Conservation (phyloP, 1,284 basidiomycete genomes). For the Coniophora puteana region DNA sequence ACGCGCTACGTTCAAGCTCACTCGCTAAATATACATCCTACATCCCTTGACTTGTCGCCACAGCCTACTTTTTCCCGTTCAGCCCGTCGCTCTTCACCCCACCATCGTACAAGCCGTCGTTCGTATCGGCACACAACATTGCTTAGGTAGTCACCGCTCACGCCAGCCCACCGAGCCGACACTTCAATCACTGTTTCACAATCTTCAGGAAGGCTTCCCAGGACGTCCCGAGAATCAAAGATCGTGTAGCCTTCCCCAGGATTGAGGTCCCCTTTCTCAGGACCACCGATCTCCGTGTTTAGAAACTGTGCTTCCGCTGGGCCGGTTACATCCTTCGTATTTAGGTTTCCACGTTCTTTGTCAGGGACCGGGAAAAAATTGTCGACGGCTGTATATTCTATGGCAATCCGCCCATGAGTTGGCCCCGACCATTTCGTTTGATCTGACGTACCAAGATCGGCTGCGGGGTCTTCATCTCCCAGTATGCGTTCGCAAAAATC, state of each 20-base stretch:
- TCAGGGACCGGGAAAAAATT: conserved; percentile 44
- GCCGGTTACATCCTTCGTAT: neutral
- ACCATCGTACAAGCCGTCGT: conserved; percentile 50
- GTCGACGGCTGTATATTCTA: no score
- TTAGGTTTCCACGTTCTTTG: conserved; percentile 1
- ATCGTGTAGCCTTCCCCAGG: conserved; percentile 58
- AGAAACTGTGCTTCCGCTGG: conserved; percentile 22
- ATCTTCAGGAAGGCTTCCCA: conserved; percentile 51
- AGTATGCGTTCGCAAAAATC: conserved; percentile 61
- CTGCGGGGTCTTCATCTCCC: no score
- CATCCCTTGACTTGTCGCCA: neutral
- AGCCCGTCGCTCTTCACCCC: conserved; percentile 28
- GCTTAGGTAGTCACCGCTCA: conserved; percentile 44
- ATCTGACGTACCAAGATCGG: conserved; percentile 12
- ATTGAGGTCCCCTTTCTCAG: conserved; percentile 24
- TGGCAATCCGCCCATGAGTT: conserved; percentile 22
- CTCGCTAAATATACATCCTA: conserved; percentile 1
- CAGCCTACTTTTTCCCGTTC: conserved; percentile 10
- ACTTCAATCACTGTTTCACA: conserved; percentile 45
- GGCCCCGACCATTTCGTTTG: conserved; percentile 8
- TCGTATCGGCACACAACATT: conserved; percentile 59
- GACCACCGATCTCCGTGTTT: conserved; percentile 19
- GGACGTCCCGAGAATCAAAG: conserved; percentile 53
- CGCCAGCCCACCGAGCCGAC: conserved; percentile 49
- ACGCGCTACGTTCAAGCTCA: no score